Evolutionary conservation across 2,329 filamentous ascomycete species (phyloP), one percentile per base, ranked within the genome.

Genomic region (Venturia effusa): DNA sequence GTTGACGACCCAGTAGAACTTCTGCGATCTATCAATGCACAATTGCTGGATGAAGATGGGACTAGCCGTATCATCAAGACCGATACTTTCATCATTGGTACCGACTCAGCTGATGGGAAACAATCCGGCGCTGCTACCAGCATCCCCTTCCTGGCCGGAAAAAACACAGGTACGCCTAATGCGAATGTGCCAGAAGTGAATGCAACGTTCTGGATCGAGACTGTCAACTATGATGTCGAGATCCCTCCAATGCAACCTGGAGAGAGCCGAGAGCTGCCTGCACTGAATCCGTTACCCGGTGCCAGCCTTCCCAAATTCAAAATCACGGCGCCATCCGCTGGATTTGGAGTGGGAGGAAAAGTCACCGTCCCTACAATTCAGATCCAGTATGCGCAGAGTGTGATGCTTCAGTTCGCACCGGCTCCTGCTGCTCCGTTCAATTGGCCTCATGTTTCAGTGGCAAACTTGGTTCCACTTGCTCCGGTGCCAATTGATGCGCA

Each of bases 321-420:
- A 1, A 51, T 51, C 45, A 51, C 45, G 22, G 45, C 45, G 1
- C 45, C 45, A 10, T 11, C 45, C 1, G 10, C 45, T 51, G 45
- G 45, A 4, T 51, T 51, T 27, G 22, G 27, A 13, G 45, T 51
- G 4, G 45, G 45, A 1, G 45, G 45, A 0, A 51, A 51, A 11
- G 45, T 27, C 22, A 51, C 45, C 2, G 45, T 51, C 15, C 45
- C 45, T 4, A 51, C 45, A 11, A 72, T 63, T 0, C 73, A 77
- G 69, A 74, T 76, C 11, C 74, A 77, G 64, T 77, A 77, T 54
- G 72, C 74, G 1, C 74, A 77, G 68, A 70, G 34, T 15, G 72
- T 73, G 51, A 65, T 66, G 34, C 67, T 73, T 37, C 68, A 73
- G 59, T 73, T 73, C 54, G 45, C 45, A 24, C 45, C 45, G 22